Evolutionary conservation across 768 basidiomycete genomes (phyloP), one percentile per base, ranked within the genome.

Genomic region (Polyporus arcularius): DNA sequence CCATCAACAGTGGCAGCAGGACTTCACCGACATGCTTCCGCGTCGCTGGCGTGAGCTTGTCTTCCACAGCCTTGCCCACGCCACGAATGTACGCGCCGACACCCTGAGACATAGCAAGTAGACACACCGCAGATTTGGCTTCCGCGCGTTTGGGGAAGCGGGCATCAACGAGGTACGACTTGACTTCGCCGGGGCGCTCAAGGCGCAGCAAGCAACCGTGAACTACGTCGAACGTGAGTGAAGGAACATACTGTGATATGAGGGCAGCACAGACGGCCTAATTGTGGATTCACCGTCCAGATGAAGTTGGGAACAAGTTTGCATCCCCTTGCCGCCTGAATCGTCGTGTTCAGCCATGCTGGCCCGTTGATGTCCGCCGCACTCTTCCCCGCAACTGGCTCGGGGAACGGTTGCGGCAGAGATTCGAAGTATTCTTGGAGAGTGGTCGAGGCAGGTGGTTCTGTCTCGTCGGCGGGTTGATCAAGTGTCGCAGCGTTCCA

Each of bases 61-160:
- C 72, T 46, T 85, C 83, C 7, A 80, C 64, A 16, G 73, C 76
- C 11, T 72, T 72, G 16, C 72, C 71, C 38, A 85, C 69, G 4
- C 72, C 69, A 16, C 82, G 84, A 46, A 88, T 80, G 64, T 85
- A 85, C 21, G 77, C 72, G 5, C 84, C 85, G 10, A 86, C 74
- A 9, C 85, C 85, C 61, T 84, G 79, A 2, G 86, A 84, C 70
- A 90, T 82, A 0, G 88, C 89, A 15, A 84, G 75, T 26, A 91
- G 71, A 60, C 82, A 84, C 2, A 84, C 89, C 0, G 89, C 90
- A 0, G 80, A 78, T 70, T 87, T 89, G n/a, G 88, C 89, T 54
- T 90, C 88, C 0, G 74, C 72, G 3, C 83, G 83, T 65, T 83
- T 87, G 2, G 76, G 65, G 63, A 90, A 90, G 15, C 77, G 75